Evolutionary conservation across 1,284 basidiomycete species (phyloP), one percentile per base, ranked within the genome.

Genomic region (Cryptococcus sp.): DNA sequence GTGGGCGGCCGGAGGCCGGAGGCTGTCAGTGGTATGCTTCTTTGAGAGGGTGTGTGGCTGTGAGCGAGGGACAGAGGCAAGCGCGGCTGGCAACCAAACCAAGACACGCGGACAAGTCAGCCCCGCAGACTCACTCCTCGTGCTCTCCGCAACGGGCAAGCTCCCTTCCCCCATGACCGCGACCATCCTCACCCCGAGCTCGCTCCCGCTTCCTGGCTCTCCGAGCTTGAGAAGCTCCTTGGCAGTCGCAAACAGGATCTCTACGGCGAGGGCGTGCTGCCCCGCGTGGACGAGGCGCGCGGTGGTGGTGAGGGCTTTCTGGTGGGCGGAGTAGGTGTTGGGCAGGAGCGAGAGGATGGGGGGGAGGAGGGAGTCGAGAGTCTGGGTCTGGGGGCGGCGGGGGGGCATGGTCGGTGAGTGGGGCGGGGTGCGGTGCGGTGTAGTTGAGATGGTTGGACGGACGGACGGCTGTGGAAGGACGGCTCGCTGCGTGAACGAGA

Each of bases 301-400:
- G 5, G 91, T 91, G 62, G 93, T 94, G 24, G 93, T 96, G 35
- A 93, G 85, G 24, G 91, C 89, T 78, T 95, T 95, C 75, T 96
- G 92, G 68, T 96, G 93, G 0, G 91, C 92, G 66, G 90, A 89
- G 77, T 96, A 95, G 3, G 88, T 83, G 59, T 87, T 73, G 6
- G 75, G 76, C 15, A 77, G 68, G 40, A 72, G 67, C 43, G 53
- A 38, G 33, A 77, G 69, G 60, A 78, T 77, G 21, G 77, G 71
- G 8, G 75, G 76, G 21, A 77, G 72, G 47, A 76, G 73, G 45
- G 65, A 58, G 2, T 72, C 69, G 28, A 70, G 60, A 15, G 66
- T 68, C 7, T 68, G 75, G 18, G 68, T 57, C 38, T 65, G 66
- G 21, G 64, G 55, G 51, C 64, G 57, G 43, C 73, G 67, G 49